These are phyloP conservation scores for Saturnispora ahearnii DNA, from an alignment of 805 yeast species.

Conservation along the genomic window DNA sequence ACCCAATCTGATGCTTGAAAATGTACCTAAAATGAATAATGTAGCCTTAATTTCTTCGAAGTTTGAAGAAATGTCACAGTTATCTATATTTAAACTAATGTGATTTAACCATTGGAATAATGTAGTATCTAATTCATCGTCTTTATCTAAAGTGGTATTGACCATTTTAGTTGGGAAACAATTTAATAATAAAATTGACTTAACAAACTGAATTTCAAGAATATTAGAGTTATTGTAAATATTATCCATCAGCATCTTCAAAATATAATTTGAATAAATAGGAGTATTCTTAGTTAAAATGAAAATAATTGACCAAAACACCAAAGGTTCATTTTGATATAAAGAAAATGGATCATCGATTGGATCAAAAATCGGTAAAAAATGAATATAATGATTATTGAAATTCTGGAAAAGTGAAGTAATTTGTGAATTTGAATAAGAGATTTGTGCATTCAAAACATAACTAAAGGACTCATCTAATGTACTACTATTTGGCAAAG, in stretches of 20 bases:
- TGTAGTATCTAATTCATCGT: constrained; percentile 15
- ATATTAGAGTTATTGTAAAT: background rate
- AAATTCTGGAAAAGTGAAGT: constrained; percentile 13
- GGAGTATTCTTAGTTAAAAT: constrained; percentile 14
- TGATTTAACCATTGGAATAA: constrained; percentile 20
- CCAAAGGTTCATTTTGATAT: constrained; percentile 16
- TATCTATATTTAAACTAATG: constrained; percentile 14
- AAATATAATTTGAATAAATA: constrained; percentile 14
- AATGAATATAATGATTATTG: constrained; percentile 16
- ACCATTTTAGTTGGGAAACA: constrained; percentile 20
- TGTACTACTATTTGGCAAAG: background rate
- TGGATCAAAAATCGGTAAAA: constrained; percentile 21
- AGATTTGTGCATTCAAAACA: background rate
- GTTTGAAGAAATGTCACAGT: constrained; percentile 8
- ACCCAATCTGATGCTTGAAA: constrained; percentile 22
- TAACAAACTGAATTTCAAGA: constrained; percentile 10
- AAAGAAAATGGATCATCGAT: constrained; percentile 18
- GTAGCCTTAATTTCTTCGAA: constrained; percentile 18
- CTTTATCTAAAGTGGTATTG: constrained; percentile 6
- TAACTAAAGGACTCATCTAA: background rate
- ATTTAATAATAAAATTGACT: constrained; percentile 21
- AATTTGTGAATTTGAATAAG: constrained; percentile 11
- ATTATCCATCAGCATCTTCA: constrained; percentile 11
- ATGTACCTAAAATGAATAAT: constrained; percentile 22
- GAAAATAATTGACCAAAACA: constrained; percentile 28